These are phyloP conservation scores for Acarospora socialis DNA, from an alignment of 2,329 filamentous ascomycete genomes.

Conservation along the genomic window DNA sequence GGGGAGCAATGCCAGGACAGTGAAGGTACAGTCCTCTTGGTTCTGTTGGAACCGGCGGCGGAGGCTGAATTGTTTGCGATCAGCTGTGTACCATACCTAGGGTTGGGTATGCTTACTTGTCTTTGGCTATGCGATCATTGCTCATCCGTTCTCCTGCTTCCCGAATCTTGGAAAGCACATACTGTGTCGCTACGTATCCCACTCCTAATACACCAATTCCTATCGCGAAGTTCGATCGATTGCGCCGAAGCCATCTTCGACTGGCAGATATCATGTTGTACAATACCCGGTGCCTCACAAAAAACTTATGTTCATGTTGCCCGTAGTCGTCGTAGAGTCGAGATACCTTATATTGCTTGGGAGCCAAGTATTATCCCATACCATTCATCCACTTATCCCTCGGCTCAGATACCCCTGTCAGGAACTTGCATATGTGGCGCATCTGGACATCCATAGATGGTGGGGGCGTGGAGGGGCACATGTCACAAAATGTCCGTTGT, in stretches of 20 bases:
- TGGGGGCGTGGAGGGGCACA: too few species aligned
- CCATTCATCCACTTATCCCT: too few species aligned
- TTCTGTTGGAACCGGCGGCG: conserved; percentile 96
- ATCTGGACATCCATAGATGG: too few species aligned
- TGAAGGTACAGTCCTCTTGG: conserved; percentile 97
- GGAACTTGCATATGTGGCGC: too few species aligned
- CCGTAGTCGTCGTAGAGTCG: too few species aligned
- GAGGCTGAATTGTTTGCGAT: conserved; percentile 43
- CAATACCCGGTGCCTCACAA: too few species aligned
- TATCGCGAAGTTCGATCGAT: conserved; percentile 78
- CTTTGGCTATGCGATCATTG: conserved; percentile 86
- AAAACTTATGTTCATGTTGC: too few species aligned
- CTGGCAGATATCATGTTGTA: conserved; percentile 52
- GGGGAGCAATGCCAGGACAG: conserved; percentile 85
- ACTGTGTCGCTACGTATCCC: conserved; percentile 84
- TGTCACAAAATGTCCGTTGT: too few species aligned
- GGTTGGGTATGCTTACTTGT: conserved; percentile 54
- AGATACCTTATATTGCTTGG: too few species aligned
- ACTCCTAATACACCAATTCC: conserved; percentile 77
- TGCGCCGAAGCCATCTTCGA: conserved; percentile 82
- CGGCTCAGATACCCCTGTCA: too few species aligned
- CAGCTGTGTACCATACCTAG: neutral
- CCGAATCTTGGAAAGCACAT: conserved; percentile 78
- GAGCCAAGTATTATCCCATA: too few species aligned
- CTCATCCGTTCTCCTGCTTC: conserved; percentile 94